Base-by-base conservation (phyloP, 164 flowering plant genomes). In the Umbellularia californica region DNA sequence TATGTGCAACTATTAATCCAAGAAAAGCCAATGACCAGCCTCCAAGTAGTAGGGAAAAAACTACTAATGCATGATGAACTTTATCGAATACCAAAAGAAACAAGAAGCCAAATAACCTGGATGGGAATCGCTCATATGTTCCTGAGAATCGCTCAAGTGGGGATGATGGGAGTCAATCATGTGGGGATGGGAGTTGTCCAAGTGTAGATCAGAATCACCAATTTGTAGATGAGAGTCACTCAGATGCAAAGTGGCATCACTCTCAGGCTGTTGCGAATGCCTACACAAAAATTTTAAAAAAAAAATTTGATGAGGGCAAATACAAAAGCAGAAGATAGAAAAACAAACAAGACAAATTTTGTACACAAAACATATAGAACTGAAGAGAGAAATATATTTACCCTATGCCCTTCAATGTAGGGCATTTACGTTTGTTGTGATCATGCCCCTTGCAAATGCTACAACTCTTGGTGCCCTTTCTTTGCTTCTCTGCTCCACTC, bases 371-470 rank as follows among this genome's bases (percentile, higher is more conserved):
- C 19, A n/a, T 5, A 58, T 17, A 17, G 63, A 58, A 3, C 22
- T 58, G 19, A 23, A 65, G 14, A 20, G 27, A 65, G 33, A 25
- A 13, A 23, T 25, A 23, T 9, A 5, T 19, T 13, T 67, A 67
- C 69, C 69, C 47, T 30, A 30, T 67, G 69, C 35, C 47, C 69
- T 67, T 67, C n/a, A 27, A 67, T 5, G 69, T 25, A 35, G 69
- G 69, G 69, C 69, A 67, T 67, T 67, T 67, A 30, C 69, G 69
- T 30, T 30, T 67, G 69, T 67, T 67, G 69, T 67, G 69, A 67
- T 67, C 47, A 5, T 7, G 69, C n/a, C 69, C 33, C 69, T 67
- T 67, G 69, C 69, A 67, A 67, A 67, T 67, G 47, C 69, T 67
- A 35, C 69, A 67, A 13, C 47, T 67, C 69, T 67, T 67, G 69